These are phyloP conservation scores for Entoloma clypeatum DNA, from an alignment of 1,284 basidiomycete genomes.

Conservation along the genomic window DNA sequence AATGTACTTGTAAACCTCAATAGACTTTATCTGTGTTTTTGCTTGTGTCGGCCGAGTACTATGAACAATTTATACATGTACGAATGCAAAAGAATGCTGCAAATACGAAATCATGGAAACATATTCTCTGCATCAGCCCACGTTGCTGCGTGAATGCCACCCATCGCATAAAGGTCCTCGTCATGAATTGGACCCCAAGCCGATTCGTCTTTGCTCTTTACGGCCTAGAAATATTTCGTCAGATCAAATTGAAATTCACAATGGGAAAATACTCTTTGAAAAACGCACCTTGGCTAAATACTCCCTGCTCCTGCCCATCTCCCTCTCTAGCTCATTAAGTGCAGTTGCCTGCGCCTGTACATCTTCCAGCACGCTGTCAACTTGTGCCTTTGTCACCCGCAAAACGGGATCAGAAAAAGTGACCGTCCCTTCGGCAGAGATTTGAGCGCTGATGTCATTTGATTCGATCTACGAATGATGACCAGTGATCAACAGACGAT, in stretches of 20 bases:
- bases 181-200: slow-evolving; percentile 22
- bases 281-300: slow-evolving; percentile 59
- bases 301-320: slow-evolving; percentile 59
- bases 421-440: slow-evolving; percentile 64
- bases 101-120: too few relatives aligned
- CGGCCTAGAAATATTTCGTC: slow-evolving; percentile 16
- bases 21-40: too few relatives aligned
- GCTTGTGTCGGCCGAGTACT: too few relatives aligned
- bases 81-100: too few relatives aligned
- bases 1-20: too few relatives aligned
- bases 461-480: slow-evolving; percentile 55
- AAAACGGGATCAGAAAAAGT: slow-evolving; percentile 64
- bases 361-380: slow-evolving; percentile 59
- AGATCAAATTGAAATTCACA: neutral
- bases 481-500: slow-evolving; percentile 2
- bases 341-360: slow-evolving; percentile 54
- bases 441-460: slow-evolving; percentile 60
- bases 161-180: slow-evolving; percentile 26
- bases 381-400: slow-evolving; percentile 60
- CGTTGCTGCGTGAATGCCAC: too few relatives aligned
- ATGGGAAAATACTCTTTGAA: neutral
- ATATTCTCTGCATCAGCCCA: too few relatives aligned
- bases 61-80: too few relatives aligned
- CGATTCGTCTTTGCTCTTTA: slow-evolving; percentile 26
- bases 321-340: slow-evolving; percentile 51